Evolutionary conservation across 108 stramenopile genomes (phyloP).

Genomic region (Nitzschia putrida): DNA sequence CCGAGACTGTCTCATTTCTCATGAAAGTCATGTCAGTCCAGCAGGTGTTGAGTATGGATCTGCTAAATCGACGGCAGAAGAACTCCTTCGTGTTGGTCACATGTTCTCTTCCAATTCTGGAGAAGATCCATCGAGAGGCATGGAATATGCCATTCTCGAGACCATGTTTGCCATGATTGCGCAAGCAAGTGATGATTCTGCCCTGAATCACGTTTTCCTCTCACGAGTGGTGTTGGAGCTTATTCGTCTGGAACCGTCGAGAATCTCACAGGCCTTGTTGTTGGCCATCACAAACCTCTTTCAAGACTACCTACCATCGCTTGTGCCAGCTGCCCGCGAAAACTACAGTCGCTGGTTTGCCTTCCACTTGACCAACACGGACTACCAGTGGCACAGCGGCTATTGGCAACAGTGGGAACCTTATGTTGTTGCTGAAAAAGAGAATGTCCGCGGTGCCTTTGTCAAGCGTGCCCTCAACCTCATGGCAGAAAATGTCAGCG

Average conservation of each 20-base stretch:
- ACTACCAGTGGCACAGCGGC: conserved; percentile 82
- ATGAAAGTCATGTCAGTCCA: conserved; percentile 61
- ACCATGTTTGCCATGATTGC: conserved; percentile 68
- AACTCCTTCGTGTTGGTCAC: conserved; percentile 61
- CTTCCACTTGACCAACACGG: conserved; percentile 82
- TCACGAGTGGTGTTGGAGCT: conserved; percentile 81
- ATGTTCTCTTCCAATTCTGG: conserved; percentile 33
- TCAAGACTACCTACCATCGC: conserved; percentile 73
- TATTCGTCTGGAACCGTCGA: conserved; percentile 64
- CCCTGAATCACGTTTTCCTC: conserved; percentile 51
- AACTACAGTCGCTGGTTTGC: conserved; percentile 81
- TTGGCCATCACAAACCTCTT: conserved; percentile 69
- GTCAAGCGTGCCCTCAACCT: conserved; percentile 22
- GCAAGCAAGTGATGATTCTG: conserved; percentile 43
- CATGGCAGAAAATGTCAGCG: conserved; percentile 33
- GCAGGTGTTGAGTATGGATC: conserved; percentile 68
- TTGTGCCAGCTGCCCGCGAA: conserved; percentile 65
- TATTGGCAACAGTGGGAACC: conserved; percentile 84
- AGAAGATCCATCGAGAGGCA: conserved; percentile 44
- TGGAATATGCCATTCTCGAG: conserved; percentile 75
- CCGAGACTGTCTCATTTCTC: conserved; percentile 73
- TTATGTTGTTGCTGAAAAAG: conserved; percentile 39
- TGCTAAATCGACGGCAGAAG: conserved; percentile 75
- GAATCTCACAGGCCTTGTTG: conserved; percentile 71
- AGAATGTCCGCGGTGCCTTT: conserved; percentile 65